Base-by-base conservation (phyloP, 192 early-diverging fungal genomes). In the Paraglomus occultum region DNA sequence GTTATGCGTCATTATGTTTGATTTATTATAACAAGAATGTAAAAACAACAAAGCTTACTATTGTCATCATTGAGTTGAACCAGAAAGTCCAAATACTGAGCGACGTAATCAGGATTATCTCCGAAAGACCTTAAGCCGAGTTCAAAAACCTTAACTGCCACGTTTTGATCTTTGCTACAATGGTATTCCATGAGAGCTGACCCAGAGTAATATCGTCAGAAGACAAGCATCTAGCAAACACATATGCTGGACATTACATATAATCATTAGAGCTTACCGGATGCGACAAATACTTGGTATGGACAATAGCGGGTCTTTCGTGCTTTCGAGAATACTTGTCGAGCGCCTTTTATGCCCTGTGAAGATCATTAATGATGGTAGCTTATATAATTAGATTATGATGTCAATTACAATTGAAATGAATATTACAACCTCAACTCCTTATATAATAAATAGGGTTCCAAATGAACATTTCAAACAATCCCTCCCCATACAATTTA, bases 131-230 rank as follows among this genome's bases (percentile, higher is more conserved):
- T 96, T 64, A 92, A 76, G 22, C 91, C 94, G n/a, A 91, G 71
- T 73, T 94, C 92, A 78, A 98, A 96, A 46, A 98, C 88, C 64
- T 90, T 91, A 42, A 90, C 92, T 1, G 95, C 96, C 59, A 96
- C 84, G 1, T 65, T 74, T 1, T 88, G 75, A 66, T 94, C 91
- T 80, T 96, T 96, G 54, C 85, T 93, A 64, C 89, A 86, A 72
- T 95, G 89, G 75, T 93, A 94, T 77, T 98, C 96, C 92, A 96
- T 92, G 45, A 94, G 71, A 9, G 95, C 96, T 64, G 77, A 47
- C 1, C 67, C 70, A 55, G 72, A 70, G 51, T 77, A 77, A 5
- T 31, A 31, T 3, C 1, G 31, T 31, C 31, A 31, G 31, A 31
- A 31, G 31, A 31, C 31, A 31, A 31, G 31, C 31, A 31, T 31